Conservation (phyloP, 371 early-diverging fungal species). For the Saksenaea vasiformis region DNA sequence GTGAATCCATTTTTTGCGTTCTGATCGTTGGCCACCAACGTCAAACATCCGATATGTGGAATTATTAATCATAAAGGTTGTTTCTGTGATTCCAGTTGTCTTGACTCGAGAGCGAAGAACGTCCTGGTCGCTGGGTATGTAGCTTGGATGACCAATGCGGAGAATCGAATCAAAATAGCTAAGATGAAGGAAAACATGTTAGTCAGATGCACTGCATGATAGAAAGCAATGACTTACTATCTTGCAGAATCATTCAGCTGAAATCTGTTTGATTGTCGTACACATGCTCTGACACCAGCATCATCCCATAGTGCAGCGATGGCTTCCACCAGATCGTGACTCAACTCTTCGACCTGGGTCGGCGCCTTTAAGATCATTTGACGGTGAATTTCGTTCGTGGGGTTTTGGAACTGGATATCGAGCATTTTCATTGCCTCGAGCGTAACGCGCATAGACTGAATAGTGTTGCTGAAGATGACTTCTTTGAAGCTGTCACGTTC, state of each 20-base stretch:
- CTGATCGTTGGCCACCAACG: conserved; percentile 92
- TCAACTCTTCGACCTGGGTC: conserved; percentile 64
- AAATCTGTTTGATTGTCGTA: conserved; percentile 74
- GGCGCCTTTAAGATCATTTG: conserved; percentile 59
- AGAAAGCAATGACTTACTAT: conserved; percentile 59
- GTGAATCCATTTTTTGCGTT: conserved; percentile 95
- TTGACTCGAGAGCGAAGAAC: conserved; percentile 81
- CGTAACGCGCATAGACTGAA: conserved; percentile 89
- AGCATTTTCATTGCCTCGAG: conserved; percentile 85
- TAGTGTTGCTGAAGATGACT: conserved; percentile 88
- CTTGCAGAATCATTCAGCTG: conserved; percentile 85
- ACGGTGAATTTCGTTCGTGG: conserved; percentile 62
- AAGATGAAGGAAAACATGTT: conserved; percentile 3
- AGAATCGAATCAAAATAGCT: conserved; percentile 87
- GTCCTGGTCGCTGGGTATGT: conserved; percentile 88
- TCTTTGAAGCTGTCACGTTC: conserved; percentile 89
- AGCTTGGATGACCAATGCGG: conserved; percentile 74
- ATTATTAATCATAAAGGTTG: conserved; percentile 77
- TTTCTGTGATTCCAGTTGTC: conserved; percentile 88
- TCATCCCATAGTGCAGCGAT: conserved; percentile 79
- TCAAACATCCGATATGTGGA: conserved; percentile 90
- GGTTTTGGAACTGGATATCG: conserved; percentile 63
- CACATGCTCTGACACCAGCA: conserved; percentile 75
- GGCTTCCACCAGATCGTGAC: conserved; percentile 68
- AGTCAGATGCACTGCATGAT: not conserved